These are phyloP conservation scores for Tylopilus plumbeoviolaceoides DNA, from an alignment of 768 basidiomycete genomes.

Conservation along the genomic window DNA sequence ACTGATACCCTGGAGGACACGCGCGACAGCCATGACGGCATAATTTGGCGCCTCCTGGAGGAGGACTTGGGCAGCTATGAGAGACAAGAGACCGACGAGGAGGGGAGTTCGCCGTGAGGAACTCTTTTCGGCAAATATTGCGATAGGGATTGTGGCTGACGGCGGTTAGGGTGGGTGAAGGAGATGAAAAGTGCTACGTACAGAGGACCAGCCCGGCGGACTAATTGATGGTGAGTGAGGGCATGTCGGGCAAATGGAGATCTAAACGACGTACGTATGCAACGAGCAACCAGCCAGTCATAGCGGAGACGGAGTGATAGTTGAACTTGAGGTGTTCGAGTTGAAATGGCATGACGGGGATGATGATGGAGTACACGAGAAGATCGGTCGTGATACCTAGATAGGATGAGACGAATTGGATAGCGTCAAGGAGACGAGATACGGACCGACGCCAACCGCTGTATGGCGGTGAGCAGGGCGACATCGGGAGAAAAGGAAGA, in stretches of 20 bases:
- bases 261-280: slow-evolving; percentile 44
- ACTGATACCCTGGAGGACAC: slow-evolving; percentile 55
- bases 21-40: slow-evolving; percentile 53
- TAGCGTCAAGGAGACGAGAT: neutral
- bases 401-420: neutral
- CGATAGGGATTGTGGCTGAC: slow-evolving; percentile 56
- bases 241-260: neutral
- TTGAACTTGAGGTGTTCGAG: slow-evolving; percentile 45
- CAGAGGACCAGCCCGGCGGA: slow-evolving; percentile 53
- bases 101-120: slow-evolving; percentile 46
- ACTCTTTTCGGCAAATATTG: slow-evolving; percentile 51
- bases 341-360: slow-evolving; percentile 63
- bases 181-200: slow-evolving; percentile 19
- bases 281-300: slow-evolving; percentile 58
- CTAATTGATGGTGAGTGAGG: slow-evolving; percentile 28
- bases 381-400: slow-evolving; percentile 45
- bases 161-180: neutral
- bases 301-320: slow-evolving; percentile 39
- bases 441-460: slow-evolving; percentile 50
- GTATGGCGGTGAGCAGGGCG: neutral
- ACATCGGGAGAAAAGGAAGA: neutral
- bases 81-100: slow-evolving; percentile 44
- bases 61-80: slow-evolving; percentile 54
- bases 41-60: slow-evolving; percentile 61
- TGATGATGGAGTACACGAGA: slow-evolving; percentile 57